Evolutionary conservation across 768 basidiomycete genomes (phyloP).

Genomic region (Fomitopsis pulvina): DNA sequence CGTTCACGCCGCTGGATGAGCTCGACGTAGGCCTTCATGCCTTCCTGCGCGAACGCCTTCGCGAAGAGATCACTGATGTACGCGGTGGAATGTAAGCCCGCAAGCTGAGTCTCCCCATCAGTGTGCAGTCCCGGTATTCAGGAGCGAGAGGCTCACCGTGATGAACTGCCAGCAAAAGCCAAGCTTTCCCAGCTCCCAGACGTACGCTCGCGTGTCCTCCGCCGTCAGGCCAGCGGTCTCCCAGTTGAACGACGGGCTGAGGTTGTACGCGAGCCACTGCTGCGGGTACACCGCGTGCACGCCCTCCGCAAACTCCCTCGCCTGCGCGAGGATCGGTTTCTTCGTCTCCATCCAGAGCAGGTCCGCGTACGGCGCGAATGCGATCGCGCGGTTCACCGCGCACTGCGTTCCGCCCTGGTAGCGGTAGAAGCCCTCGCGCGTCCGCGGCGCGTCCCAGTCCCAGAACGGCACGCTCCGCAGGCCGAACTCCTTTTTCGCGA

Average conservation of each 20-base stretch:
- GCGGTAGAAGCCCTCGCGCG: slow-evolving; percentile 94
- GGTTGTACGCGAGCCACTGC: slow-evolving; percentile 95
- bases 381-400: slow-evolving; percentile 85
- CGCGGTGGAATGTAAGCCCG: slow-evolving; percentile 93
- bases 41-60: slow-evolving; percentile 79
- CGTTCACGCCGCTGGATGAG: slow-evolving; percentile 88
- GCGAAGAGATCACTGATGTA: slow-evolving; percentile 96
- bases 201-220: slow-evolving; percentile 79
- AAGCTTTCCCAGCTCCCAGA: slow-evolving; percentile 92
- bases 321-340: slow-evolving; percentile 87
- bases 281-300: slow-evolving; percentile 78
- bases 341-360: slow-evolving; percentile 97
- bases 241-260: slow-evolving; percentile 93
- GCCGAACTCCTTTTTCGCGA: slow-evolving; percentile 78
- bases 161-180: slow-evolving; percentile 99
- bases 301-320: slow-evolving; percentile 85
- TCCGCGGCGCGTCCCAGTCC: slow-evolving; percentile 93
- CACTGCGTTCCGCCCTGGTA: slow-evolving; percentile 97
- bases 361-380: slow-evolving; percentile 92
- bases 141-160: slow-evolving; percentile 52
- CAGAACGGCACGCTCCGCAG: slow-evolving; percentile 74
- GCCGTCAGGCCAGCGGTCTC: slow-evolving; percentile 86
- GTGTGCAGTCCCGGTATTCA: neutral
- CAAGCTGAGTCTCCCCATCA: slow-evolving; percentile 51
- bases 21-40: slow-evolving; percentile 99